These are phyloP conservation scores for Neckera pumila DNA, from an alignment of 225 moss, liverwort and hornwort genomes.

Conservation along the genomic window DNA sequence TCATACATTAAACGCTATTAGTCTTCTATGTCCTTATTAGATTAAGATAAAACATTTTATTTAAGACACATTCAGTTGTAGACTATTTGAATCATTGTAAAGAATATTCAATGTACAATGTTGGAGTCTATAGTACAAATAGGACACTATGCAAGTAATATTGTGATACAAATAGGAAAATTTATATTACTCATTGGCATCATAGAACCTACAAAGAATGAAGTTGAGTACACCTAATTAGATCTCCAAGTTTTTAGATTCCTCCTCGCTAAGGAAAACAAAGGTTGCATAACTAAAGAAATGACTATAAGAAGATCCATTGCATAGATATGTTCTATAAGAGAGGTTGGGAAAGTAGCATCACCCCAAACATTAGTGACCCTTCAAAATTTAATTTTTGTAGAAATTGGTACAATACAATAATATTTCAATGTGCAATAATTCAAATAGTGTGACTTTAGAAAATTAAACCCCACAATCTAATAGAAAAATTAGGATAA, in stretches of 20 bases:
- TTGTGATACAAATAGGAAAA: neutral
- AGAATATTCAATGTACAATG: neutral
- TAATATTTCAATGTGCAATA: neutral
- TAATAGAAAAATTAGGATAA: neutral
- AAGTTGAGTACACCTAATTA: neutral
- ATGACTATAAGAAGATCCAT: neutral
- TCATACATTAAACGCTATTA: accelerated
- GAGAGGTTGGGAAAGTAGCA: too few relatives aligned
- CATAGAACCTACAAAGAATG: neutral
- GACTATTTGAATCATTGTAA: neutral
- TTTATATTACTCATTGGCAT: neutral
- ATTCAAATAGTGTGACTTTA: neutral
- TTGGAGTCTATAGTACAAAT: neutral
- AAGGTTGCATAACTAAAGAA: neutral
- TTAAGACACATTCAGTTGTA: accelerated
- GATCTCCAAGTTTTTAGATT: neutral
- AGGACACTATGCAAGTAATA: neutral
- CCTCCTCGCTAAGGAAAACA: accelerated
- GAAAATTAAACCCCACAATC: neutral
- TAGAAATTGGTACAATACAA: neutral
- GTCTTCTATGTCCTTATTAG: neutral
- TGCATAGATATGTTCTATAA: neutral
- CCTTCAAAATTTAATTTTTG: neutral
- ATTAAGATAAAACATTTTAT: neutral
- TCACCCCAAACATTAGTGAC: neutral